These are phyloP conservation scores for Penicillium malachiteum DNA, from an alignment of 495 filamentous ascomycete species.

Conservation along the genomic window DNA sequence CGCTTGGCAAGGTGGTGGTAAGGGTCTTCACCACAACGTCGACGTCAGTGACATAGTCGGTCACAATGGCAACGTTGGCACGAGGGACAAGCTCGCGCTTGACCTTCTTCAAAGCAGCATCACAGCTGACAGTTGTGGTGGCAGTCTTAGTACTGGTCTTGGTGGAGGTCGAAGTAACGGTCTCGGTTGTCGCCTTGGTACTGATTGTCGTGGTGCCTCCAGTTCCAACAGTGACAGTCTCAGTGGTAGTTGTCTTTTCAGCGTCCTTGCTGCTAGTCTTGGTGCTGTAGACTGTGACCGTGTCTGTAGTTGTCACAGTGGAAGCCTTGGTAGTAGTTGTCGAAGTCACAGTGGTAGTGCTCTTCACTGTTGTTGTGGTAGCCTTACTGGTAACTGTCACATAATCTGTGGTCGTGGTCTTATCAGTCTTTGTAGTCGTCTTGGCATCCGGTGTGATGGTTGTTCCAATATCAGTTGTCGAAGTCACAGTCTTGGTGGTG, in stretches of 20 bases:
- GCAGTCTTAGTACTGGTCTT: slow-evolving; percentile 3
- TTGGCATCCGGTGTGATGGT: slow-evolving; percentile 4
- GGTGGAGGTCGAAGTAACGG: slow-evolving; percentile 5
- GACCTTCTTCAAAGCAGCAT: neutral
- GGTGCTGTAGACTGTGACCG: neutral
- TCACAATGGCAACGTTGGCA: neutral
- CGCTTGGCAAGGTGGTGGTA: neutral
- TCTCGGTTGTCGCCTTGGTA: slow-evolving; percentile 6
- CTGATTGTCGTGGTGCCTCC: slow-evolving; percentile 8
- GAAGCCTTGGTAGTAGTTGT: slow-evolving; percentile 1
- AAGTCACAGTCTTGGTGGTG: slow-evolving; percentile 3
- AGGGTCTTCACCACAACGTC: slow-evolving; percentile 1
- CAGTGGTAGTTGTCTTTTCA: neutral
- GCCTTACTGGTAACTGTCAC: slow-evolving; percentile 6
- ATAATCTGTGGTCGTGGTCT: neutral
- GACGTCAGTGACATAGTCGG: slow-evolving; percentile 3
- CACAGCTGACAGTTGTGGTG: slow-evolving; percentile 9
- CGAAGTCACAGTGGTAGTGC: slow-evolving; percentile 1
- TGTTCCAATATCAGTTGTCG: slow-evolving; percentile 3
- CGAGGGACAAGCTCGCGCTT: slow-evolving; percentile 3
- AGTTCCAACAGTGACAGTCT: neutral
- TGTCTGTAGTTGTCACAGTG: slow-evolving; percentile 1
- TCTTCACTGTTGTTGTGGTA: slow-evolving; percentile 5
- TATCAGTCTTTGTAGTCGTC: neutral
- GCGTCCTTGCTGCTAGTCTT: slow-evolving; percentile 1